Conservation (phyloP, 768 basidiomycete species). For the Ramaria rubella region DNA sequence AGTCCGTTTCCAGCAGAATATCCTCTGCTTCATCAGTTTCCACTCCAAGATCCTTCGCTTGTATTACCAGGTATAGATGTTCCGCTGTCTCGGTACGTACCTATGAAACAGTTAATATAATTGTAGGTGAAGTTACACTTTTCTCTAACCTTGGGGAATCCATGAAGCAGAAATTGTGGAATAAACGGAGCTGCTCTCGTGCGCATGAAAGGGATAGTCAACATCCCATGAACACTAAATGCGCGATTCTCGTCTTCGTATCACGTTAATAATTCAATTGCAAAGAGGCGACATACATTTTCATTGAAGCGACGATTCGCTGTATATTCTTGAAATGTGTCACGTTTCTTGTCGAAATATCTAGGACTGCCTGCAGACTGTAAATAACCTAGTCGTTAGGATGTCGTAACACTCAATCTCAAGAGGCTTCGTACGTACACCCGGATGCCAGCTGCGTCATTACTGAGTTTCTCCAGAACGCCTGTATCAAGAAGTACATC, state of each 20-base stretch:
- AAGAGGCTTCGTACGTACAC: slow-evolving; percentile 36
- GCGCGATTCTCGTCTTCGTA: background rate
- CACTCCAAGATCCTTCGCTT: slow-evolving; percentile 57
- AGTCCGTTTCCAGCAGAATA: slow-evolving; percentile 73
- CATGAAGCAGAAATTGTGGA: slow-evolving; percentile 62
- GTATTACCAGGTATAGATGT: slow-evolving; percentile 70
- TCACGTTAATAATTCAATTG: background rate
- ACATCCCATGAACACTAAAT: slow-evolving; percentile 57
- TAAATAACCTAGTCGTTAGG: background rate
- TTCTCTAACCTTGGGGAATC: slow-evolving; percentile 68
- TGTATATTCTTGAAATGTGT: slow-evolving; percentile 74
- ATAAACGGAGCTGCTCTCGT: slow-evolving; percentile 37
- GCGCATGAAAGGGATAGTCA: slow-evolving; percentile 45
- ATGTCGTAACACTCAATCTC: background rate
- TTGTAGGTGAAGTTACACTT: background rate
- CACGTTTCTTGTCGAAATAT: slow-evolving; percentile 55
- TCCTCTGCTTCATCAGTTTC: slow-evolving; percentile 66
- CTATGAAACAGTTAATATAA: slow-evolving; percentile 32
- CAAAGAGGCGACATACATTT: slow-evolving; percentile 50
- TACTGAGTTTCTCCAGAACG: slow-evolving; percentile 43
- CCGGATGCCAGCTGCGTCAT: slow-evolving; percentile 39
- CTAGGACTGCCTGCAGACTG: slow-evolving; percentile 51
- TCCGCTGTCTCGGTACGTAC: slow-evolving; percentile 78
- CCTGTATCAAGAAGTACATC: slow-evolving; percentile 68
- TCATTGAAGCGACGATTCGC: slow-evolving; percentile 75